These are phyloP conservation scores for Psophocarpus tetragonolobus DNA, from an alignment of 306 rosid genomes.

Conservation along the genomic window DNA sequence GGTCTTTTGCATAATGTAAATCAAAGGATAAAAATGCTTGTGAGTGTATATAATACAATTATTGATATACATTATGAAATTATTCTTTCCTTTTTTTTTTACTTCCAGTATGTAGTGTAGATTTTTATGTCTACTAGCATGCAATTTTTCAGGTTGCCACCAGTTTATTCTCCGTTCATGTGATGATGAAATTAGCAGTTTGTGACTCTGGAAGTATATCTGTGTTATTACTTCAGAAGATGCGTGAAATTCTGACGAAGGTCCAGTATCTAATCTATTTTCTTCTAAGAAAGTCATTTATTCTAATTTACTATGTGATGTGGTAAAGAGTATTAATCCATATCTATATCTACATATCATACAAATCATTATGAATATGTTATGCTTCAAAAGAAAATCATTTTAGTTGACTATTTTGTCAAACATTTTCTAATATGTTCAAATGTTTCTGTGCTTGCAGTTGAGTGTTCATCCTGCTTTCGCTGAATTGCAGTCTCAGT, in stretches of 20 bases:
- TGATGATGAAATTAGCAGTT: conserved; percentile 64
- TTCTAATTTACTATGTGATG: conserved; percentile 11
- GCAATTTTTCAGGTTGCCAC: conserved; percentile 71
- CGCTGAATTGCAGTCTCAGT: conserved; percentile 66
- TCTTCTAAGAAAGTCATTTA: background rate
- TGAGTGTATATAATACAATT: conserved; percentile 18
- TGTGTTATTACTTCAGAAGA: conserved; percentile 70
- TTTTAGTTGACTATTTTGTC: conserved; percentile 23
- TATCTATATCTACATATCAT: background rate
- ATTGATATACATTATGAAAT: conserved; percentile 20
- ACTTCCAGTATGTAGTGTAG: background rate
- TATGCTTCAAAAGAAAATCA: conserved; percentile 8
- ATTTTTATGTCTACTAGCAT: conserved; percentile 3
- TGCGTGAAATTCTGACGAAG: conserved; percentile 56
- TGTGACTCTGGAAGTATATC: conserved; percentile 79
- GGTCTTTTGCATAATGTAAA: conserved; percentile 1
- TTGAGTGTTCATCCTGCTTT: conserved; percentile 81
- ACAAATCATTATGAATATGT: background rate
- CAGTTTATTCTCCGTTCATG: conserved; percentile 70
- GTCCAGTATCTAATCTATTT: conserved; percentile 41
- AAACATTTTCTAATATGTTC: conserved; percentile 22
- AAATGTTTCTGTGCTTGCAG: conserved; percentile 54
- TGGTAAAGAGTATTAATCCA: conserved; percentile 14
- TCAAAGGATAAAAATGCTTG: background rate
- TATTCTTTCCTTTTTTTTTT: background rate